These are phyloP conservation scores for Triticum timopheevii DNA, from an alignment of 176 grass and related monocot species.

Conservation along the genomic window DNA sequence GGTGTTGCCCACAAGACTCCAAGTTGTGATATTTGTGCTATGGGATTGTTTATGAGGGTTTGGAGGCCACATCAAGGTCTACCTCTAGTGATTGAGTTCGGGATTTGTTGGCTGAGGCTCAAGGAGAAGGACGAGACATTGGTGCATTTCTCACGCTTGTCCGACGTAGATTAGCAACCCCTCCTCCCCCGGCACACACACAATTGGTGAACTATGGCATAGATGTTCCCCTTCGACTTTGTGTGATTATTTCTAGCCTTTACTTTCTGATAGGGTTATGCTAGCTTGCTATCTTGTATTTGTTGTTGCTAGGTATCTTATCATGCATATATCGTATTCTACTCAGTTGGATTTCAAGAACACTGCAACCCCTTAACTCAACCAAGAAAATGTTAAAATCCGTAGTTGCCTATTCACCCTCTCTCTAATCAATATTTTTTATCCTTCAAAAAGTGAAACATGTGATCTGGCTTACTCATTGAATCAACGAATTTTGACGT, in stretches of 20 bases:
- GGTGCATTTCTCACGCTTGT: too few species aligned
- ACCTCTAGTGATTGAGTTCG: neutral
- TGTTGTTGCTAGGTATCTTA: neutral
- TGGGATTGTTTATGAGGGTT: neutral
- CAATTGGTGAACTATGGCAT: neutral
- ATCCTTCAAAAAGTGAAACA: too few species aligned
- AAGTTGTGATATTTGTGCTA: neutral
- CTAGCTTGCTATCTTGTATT: too few species aligned
- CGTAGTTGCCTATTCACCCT: too few species aligned
- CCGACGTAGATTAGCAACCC: too few species aligned
- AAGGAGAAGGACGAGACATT: neutral
- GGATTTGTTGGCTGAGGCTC: neutral
- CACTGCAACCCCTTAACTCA: neutral
- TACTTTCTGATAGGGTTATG: neutral
- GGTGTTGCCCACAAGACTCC: neutral
- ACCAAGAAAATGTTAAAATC: neutral
- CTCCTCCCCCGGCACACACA: too few species aligned
- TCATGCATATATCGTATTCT: neutral
- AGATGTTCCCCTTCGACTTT: neutral
- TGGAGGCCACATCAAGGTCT: neutral
- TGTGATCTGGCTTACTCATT: too few species aligned
- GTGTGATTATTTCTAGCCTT: neutral
- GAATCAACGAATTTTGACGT: too few species aligned
- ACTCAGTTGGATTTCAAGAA: neutral
- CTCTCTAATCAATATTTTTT: too few species aligned